Base-by-base conservation (phyloP, 192 early-diverging fungal genomes). In the Backusella morwellensis region DNA sequence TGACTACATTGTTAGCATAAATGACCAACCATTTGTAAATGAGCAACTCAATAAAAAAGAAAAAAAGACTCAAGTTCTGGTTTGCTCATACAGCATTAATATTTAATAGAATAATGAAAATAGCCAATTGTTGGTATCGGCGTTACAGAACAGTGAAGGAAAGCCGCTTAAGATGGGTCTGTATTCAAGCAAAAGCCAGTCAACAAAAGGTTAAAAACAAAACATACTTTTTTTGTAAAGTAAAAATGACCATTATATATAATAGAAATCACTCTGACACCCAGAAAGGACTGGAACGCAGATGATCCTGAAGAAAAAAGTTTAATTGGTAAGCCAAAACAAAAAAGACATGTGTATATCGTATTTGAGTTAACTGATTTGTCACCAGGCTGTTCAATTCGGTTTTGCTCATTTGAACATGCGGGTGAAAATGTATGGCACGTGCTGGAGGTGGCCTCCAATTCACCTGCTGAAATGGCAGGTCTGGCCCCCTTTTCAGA, bases 391-490 rank as follows among this genome's bases (percentile, higher is more conserved):
- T 84, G 89, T 72, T 85, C 82, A 52, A 90, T 93, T 67, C 87
- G 92, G 19, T 93, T 88, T 77, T 93, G 92, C 80, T 85, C 87
- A 70, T 92, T 88, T 80, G 88, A 91, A 34, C 80, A 82, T 17
- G 82, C 85, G 21, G 82, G 85, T 26, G 87, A 88, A 56, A 78
- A 91, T 81, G 87, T 92, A 4, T 92, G 91, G 91, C 91, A 92
- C 75, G 79, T 92, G 12, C 80, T 92, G 26, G 88, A 91, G 52
- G 86, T 93, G 32, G 82, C 85, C 36, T 87, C 84, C 6, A 84
- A 92, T 74, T 93, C 92, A 19, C 93, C 93, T 11, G 91, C 93
- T 17, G 87, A 87, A 80, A 83, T 82, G 79, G 92, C 93, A 29
- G 92, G 92, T 42, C 78, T 94, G n/a, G 85, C 86, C 26, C 75